phyloP scores from a whole-genome alignment of 108 stramenopile genomes.

The Ochromonas danica region DNA sequence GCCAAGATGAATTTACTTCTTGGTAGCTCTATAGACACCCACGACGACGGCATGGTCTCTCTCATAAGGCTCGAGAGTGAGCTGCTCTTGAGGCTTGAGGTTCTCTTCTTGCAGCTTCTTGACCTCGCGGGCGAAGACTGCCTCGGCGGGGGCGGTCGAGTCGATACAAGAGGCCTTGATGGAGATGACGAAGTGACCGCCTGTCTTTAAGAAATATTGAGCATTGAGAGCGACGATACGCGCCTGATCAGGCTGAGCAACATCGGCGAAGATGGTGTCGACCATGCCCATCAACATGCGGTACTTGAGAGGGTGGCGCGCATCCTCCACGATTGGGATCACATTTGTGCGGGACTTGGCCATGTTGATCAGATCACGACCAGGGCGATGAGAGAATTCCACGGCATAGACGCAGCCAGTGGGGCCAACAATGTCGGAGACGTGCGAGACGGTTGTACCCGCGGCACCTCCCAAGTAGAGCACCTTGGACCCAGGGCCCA shows the following conservation, averaged over 20 bases:
- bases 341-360: conserved; percentile 97
- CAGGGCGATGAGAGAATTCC: conserved; percentile 98
- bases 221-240: conserved; percentile 98
- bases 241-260: conserved; percentile 96
- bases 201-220: conserved; percentile 98
- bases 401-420: conserved; percentile 95
- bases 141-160: conserved; percentile 96
- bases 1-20: conserved; percentile 64
- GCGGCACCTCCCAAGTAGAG: conserved; percentile 98
- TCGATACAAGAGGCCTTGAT: conserved; percentile 99
- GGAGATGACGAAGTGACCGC: conserved; percentile 97
- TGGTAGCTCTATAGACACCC: conserved; percentile 84
- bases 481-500: conserved; percentile 63
- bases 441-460: conserved; percentile 97
- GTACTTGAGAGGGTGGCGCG: conserved; percentile 98
- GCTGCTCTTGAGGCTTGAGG: conserved; percentile 97
- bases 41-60: conserved; percentile 98
- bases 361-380: conserved; percentile 96
- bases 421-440: conserved; percentile 97
- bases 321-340: conserved; percentile 99
- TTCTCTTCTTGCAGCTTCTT: conserved; percentile 85
- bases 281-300: conserved; percentile 96
- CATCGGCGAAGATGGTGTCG: conserved; percentile 96
- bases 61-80: conserved; percentile 99
- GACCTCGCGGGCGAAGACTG: conserved; percentile 93